Evolutionary conservation across 1,284 basidiomycete genomes (phyloP).

Genomic region (Leccinum subrobustum): DNA sequence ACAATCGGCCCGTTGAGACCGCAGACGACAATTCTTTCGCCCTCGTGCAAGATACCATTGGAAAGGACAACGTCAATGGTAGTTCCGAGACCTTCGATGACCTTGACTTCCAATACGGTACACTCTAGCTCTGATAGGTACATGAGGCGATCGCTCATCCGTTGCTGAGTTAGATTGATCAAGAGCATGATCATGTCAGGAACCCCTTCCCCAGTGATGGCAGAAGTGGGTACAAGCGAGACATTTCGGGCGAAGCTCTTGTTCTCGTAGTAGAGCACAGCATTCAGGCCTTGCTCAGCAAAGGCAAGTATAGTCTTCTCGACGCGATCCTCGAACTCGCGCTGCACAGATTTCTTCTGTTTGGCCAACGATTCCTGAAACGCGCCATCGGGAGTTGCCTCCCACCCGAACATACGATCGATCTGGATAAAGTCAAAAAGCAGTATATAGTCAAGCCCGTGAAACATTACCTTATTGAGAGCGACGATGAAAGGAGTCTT

Average conservation of each 20-base stretch:
- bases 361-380: constrained; percentile 92
- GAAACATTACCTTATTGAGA: constrained; percentile 81
- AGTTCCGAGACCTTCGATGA: constrained; percentile 97
- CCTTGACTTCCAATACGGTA: constrained; percentile 99
- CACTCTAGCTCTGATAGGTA: constrained; percentile 98
- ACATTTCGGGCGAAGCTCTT: constrained; percentile 94
- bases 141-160: constrained; percentile 98
- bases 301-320: constrained; percentile 89
- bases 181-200: constrained; percentile 99
- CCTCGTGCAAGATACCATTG: constrained; percentile 91
- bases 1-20: constrained; percentile 98
- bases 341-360: constrained; percentile 79
- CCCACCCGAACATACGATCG: constrained; percentile 97
- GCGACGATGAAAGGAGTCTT: constrained; percentile 99
- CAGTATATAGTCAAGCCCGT: constrained; percentile 1
- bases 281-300: constrained; percentile 96
- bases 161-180: constrained; percentile 95
- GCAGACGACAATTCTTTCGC: constrained; percentile 95
- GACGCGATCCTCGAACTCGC: constrained; percentile 92
- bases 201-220: constrained; percentile 96
- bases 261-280: constrained; percentile 97
- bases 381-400: constrained; percentile 86
- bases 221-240: constrained; percentile 96
- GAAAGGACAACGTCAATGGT: constrained; percentile 98
- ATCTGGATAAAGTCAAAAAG: constrained; percentile 54